These are phyloP conservation scores for Mortierella sp. DNA, from an alignment of 371 early-diverging fungal species.

Conservation along the genomic window DNA sequence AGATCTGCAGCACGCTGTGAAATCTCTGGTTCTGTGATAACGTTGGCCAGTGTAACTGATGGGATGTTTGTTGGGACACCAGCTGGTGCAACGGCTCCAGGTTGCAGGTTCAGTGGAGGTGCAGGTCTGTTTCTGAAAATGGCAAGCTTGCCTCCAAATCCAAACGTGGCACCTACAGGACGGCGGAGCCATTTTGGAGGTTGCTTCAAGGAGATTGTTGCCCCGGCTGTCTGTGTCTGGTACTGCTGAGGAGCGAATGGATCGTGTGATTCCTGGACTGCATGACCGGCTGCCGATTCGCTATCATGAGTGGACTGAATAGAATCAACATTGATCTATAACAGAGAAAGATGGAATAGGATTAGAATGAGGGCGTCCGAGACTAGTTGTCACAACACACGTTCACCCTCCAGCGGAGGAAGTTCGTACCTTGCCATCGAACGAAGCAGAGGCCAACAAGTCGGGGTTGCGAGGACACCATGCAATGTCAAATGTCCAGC, in stretches of 20 bases:
- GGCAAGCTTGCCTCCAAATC: conserved; percentile 91
- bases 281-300: conserved; percentile 26
- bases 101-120: conserved; percentile 55
- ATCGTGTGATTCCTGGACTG: conserved; percentile 64
- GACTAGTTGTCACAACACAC: too few species aligned
- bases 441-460: conserved; percentile 83
- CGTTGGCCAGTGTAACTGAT: conserved; percentile 58
- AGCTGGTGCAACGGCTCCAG: conserved; percentile 59
- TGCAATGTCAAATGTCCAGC: conserved; percentile 93
- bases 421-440: conserved; percentile 80
- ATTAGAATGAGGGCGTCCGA: neutral
- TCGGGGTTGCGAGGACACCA: conserved; percentile 96
- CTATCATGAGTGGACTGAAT: conserved; percentile 71
- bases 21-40: conserved; percentile 75
- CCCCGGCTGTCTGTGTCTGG: conserved; percentile 34
- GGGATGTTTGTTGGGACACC: conserved; percentile 55
- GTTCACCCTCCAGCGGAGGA: too few species aligned
- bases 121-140: conserved; percentile 58
- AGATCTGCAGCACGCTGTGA: conserved; percentile 72
- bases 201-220: conserved; percentile 76
- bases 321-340: conserved; percentile 79
- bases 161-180: conserved; percentile 90
- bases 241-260: conserved; percentile 75
- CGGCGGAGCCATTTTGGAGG: conserved; percentile 97
- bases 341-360: conserved; percentile 15